Evolutionary conservation across 2,329 filamentous ascomycete species (phyloP).

Genomic region (Scortechinia acanthostroma): DNA sequence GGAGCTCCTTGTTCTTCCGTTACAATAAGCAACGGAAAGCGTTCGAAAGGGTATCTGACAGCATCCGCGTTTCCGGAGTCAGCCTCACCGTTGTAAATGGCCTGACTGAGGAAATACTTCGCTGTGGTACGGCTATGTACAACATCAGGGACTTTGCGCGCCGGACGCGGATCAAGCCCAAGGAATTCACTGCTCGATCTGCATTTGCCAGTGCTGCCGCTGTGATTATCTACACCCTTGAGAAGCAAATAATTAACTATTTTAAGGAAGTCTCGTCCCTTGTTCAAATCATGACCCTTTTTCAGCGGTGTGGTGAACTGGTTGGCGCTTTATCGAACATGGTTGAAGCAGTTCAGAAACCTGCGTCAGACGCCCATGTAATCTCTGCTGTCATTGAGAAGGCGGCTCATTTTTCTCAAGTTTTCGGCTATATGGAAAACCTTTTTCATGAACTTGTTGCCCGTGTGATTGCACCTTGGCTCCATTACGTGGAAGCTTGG

Average conservation of each 20-base stretch:
- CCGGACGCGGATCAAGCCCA: not conserved
- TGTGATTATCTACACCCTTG: constrained; percentile 3
- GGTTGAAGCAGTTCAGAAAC: not conserved
- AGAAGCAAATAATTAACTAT: constrained; percentile 10
- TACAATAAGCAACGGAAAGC: constrained; percentile 20
- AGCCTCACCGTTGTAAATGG: not conserved
- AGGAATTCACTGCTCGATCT: not conserved
- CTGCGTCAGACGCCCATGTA: constrained; percentile 7
- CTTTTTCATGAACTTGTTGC: constrained; percentile 8
- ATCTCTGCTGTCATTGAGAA: constrained; percentile 9
- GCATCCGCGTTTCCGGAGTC: not conserved
- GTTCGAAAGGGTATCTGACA: constrained; percentile 18
- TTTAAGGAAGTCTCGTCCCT: constrained; percentile 6
- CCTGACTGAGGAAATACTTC: not conserved
- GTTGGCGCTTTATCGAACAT: not conserved
- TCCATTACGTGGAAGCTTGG: not conserved
- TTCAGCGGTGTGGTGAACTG: not conserved
- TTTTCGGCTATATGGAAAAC: constrained; percentile 8
- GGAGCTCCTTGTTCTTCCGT: constrained; percentile 29
- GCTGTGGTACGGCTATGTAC: not conserved
- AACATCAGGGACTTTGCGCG: not conserved
- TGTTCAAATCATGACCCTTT: not conserved
- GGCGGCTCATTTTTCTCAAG: constrained; percentile 8
- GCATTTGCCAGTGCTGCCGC: not conserved
- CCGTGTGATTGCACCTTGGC: not conserved